These are phyloP conservation scores for Erodium moschatum DNA, from an alignment of 441 rosid genomes.

Conservation along the genomic window DNA sequence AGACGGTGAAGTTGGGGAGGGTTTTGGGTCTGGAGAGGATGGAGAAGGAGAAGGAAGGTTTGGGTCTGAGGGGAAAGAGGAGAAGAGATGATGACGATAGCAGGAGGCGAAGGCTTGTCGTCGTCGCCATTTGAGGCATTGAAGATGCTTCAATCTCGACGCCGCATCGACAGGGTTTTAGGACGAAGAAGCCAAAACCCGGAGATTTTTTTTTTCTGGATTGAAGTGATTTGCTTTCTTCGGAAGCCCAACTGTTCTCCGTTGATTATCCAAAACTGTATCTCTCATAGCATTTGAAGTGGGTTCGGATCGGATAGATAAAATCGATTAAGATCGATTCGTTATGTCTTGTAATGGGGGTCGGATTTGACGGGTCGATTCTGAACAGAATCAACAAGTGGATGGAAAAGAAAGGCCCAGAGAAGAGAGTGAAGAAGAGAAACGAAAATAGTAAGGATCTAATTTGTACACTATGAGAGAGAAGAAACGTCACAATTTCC, in stretches of 20 bases:
- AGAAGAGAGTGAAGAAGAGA: no score
- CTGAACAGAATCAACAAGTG: no score
- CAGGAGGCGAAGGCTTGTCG: not conserved
- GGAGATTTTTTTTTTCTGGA: not conserved
- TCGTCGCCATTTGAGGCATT: not conserved
- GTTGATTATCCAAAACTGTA: no score
- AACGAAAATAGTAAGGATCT: no score
- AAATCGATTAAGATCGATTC: not conserved
- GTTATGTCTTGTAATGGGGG: no score
- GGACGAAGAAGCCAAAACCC: not conserved
- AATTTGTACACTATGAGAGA: no score
- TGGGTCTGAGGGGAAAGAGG: slow-evolving; percentile 32
- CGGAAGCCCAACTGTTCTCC: no score
- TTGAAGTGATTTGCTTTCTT: not conserved
- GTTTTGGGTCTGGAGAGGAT: slow-evolving; percentile 27
- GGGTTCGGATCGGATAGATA: no score
- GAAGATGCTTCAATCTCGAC: not conserved
- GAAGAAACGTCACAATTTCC: no score
- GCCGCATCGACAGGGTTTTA: not conserved
- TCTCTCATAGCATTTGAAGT: no score
- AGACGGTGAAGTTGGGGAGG: slow-evolving; percentile 32
- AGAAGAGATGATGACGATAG: slow-evolving; percentile 24
- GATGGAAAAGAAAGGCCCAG: no score
- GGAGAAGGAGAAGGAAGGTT: slow-evolving; percentile 23
- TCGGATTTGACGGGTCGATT: no score